Conservation (phyloP, 768 basidiomycete genomes). For the Tylopilus intermedius region DNA sequence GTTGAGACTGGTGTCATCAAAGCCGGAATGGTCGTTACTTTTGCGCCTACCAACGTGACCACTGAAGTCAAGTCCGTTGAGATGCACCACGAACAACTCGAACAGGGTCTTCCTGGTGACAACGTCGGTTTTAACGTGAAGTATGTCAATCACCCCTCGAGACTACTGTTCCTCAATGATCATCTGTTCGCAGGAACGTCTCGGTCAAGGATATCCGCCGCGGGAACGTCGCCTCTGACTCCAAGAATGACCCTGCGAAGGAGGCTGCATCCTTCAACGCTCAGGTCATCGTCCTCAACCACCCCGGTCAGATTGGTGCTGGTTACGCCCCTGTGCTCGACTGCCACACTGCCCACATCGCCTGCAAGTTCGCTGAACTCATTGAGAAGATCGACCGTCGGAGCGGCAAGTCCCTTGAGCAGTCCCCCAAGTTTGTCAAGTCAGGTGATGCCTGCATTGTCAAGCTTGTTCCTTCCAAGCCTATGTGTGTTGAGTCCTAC, state of each 20-base stretch:
- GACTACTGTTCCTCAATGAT: neutral
- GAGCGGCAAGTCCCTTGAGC: constrained; percentile 89
- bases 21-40: constrained; percentile 98
- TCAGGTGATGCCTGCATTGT: constrained; percentile 99
- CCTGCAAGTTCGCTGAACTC: constrained; percentile 98
- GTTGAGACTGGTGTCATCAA: constrained; percentile 99
- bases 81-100: constrained; percentile 99
- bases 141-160: constrained; percentile 37
- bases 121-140: constrained; percentile 99
- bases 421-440: constrained; percentile 94
- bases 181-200: constrained; percentile 71
- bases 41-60: constrained; percentile 96
- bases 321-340: constrained; percentile 99
- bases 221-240: constrained; percentile 99
- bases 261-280: constrained; percentile 99
- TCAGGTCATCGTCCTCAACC: constrained; percentile 99
- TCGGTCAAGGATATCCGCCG: constrained; percentile 99
- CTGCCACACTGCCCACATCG: constrained; percentile 99
- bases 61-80: constrained; percentile 99
- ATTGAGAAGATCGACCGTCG: constrained; percentile 99
- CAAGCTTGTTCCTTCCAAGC: constrained; percentile 94
- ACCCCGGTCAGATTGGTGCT: constrained; percentile 99
- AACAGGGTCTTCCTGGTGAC: constrained; percentile 92
- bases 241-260: constrained; percentile 99
- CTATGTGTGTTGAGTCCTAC: constrained; percentile 93